Base-by-base conservation (phyloP, 257 asterid species). In the Solanum arcanum region DNA sequence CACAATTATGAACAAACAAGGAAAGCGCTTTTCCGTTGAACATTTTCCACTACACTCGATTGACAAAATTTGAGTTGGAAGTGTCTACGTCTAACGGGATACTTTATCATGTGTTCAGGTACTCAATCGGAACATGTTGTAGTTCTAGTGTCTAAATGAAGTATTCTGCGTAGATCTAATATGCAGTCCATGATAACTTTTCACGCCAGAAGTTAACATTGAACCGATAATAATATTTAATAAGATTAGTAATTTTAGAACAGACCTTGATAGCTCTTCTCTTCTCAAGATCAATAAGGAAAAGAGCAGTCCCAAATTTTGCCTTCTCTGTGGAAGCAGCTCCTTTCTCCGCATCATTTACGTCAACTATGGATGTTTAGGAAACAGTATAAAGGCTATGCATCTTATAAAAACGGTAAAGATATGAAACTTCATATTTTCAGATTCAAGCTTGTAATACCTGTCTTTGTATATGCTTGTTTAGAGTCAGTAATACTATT, bases 211-310 rank as follows among this genome's bases (percentile, higher is more conserved):
- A 44, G 64, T 25, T 42, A 44, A 77, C 23, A 25, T n/a, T 31
- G 12, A 46, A 60, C 62, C 16, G 23, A 1, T 52, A 49, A 46
- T 35, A 86, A 29, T 5, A 29, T 69, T 56, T 14, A 2, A 69
- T 49, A 87, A 8, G 25, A 31, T 39, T 2, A 47, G 42, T 46
- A 29, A 2, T 84, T 3, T 2, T 13, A 88, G 62, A 52, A 72
- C 87, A 59, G 82, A 97, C 99, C 98, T 97, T 97, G 59, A 97
- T 97, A 7, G 98, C 89, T 77, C 99, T 90, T 84, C 87, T 93
- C 42, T 90, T 94, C 91, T 97, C 99, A 12, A 94, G 96, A 87
- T 97, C 96, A 37, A 95, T 88, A 47, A 97, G 98, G 89, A 91
- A 97, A 92, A 82, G 69, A 16, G 97, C 98, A 5, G 98, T 97